These are phyloP conservation scores for Botrytis deweyae DNA, from an alignment of 2,329 filamentous ascomycete genomes.

Conservation along the genomic window DNA sequence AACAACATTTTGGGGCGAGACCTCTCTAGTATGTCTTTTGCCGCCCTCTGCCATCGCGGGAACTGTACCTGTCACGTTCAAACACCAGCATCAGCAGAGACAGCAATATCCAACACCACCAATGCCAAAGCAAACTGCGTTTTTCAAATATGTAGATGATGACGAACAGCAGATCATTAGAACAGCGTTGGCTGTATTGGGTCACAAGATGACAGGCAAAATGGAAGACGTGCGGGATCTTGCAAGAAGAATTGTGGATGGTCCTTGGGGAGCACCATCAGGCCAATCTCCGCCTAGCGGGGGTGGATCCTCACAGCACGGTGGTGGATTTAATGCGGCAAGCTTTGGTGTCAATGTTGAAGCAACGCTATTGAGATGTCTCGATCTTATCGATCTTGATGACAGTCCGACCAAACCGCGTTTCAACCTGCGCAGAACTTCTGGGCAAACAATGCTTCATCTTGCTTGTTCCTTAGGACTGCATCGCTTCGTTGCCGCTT, in stretches of 20 bases:
- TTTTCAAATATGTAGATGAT: constrained; percentile 74
- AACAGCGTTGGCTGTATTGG: constrained; percentile 63
- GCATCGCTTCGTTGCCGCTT: constrained; percentile 71
- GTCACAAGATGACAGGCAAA: constrained; percentile 63
- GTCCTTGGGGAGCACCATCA: constrained; percentile 49
- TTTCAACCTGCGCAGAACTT: constrained; percentile 63
- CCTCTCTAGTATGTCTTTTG: constrained; percentile 61
- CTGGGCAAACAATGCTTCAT: constrained; percentile 79
- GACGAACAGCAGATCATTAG: constrained; percentile 68
- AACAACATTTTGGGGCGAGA: constrained; percentile 63
- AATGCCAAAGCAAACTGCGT: constrained; percentile 49
- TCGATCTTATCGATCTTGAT: constrained; percentile 78
- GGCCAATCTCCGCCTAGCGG: constrained; percentile 47
- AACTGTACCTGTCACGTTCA: constrained; percentile 59
- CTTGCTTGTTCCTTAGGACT: constrained; percentile 74
- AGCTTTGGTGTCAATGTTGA: constrained; percentile 40
- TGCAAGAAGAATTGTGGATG: constrained; percentile 58
- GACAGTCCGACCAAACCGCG: constrained; percentile 67
- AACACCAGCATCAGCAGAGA: constrained; percentile 48
- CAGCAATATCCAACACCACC: constrained; percentile 45
- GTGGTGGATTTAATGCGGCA: constrained; percentile 44
- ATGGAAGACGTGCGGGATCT: constrained; percentile 61
- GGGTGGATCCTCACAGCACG: constrained; percentile 45
- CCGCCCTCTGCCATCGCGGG: constrained; percentile 59
- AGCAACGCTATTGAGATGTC: constrained; percentile 60